Evolutionary conservation across 345 rosid species (phyloP), one percentile per base, ranked within the genome.

Genomic region (Acer negundo): DNA sequence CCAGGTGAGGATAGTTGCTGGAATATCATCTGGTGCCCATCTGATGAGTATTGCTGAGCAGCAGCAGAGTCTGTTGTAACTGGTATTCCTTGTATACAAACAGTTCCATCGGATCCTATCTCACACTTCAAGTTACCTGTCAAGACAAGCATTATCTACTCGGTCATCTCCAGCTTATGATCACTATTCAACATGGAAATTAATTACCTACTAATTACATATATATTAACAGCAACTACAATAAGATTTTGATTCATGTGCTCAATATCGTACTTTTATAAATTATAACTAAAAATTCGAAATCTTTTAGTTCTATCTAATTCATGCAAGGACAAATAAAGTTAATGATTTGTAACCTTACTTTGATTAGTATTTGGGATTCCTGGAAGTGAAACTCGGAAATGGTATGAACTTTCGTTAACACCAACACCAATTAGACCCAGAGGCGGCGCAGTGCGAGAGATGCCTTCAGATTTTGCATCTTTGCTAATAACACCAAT

Each of bases 381-480:
- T 44, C 97, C 92, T 1, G 97, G 94, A 80, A 95, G 77, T 42
- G 89, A 81, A 75, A 95, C 87, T 67, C 95, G 79, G 77, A 93
- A 93, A 61, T 93, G 62, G 78, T 85, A 95, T 16, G 97, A 91
- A 49, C 56, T 47, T 65, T 88, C 91, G 73, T 90, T 84, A 7
- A 79, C 78, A 22, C 98, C 97, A 1, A 91, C 79, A 79, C 93
- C 97, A 69, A 87, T 70, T 70, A 85, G 82, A 81, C 97, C 97
- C 8, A 91, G 62, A 12, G 89, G 68, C 31, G 95, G 93, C 0
- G 86, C 94, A 49, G 38, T 38, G 44, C 71, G 26, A 69, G 38
- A 35, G 38, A 35, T 35, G 6, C 38, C 38, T 35, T 35, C 38
- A 35, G 38, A 35, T 35, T 35, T 35, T 35, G 38, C 38, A 35